Conservation (phyloP, 768 basidiomycete species). For the Lenzites betulinus region DNA sequence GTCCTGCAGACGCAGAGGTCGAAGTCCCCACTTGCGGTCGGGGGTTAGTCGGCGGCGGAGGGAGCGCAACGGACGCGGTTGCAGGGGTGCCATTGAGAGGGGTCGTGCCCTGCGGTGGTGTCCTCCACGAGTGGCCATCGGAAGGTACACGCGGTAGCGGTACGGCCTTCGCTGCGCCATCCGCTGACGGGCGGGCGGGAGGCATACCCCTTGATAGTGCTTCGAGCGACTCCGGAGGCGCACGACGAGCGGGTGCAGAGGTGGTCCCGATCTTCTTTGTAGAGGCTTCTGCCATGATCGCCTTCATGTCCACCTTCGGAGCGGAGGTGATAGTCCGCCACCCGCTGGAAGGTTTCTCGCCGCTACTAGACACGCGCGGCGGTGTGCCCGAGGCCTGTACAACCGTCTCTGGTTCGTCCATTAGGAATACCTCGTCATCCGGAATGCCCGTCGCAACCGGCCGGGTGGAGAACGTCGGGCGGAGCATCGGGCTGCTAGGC, state of each 20-base stretch:
- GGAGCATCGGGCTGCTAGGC: constrained; percentile 30
- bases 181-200: constrained; percentile 1
- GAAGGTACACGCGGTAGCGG: background rate
- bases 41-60: background rate
- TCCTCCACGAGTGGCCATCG: constrained; percentile 17
- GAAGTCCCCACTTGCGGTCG: background rate
- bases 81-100: background rate
- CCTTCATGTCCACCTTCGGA: constrained; percentile 80
- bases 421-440: constrained; percentile 75
- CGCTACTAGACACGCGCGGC: constrained; percentile 10
- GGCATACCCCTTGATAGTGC: constrained; percentile 6
- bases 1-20: background rate
- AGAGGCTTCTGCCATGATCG: constrained; percentile 82
- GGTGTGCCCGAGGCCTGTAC: constrained; percentile 25
- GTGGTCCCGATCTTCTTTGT: constrained; percentile 24
- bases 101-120: constrained; percentile 8
- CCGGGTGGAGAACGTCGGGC: constrained; percentile 25
- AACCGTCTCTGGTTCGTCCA: constrained; percentile 72
- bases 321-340: constrained; percentile 40
- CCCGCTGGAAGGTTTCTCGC: constrained; percentile 24
- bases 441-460: constrained; percentile 19
- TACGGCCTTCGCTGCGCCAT: background rate
- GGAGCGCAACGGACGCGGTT: background rate
- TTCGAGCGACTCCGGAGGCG: background rate
- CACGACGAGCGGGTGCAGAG: background rate